A percentile compares a stretch with the other conserved stretches of the same genome.
Evolutionary conservation across 192 early-diverging fungal genomes (phyloP).

Genomic region (Coemansia sp.): DNA sequence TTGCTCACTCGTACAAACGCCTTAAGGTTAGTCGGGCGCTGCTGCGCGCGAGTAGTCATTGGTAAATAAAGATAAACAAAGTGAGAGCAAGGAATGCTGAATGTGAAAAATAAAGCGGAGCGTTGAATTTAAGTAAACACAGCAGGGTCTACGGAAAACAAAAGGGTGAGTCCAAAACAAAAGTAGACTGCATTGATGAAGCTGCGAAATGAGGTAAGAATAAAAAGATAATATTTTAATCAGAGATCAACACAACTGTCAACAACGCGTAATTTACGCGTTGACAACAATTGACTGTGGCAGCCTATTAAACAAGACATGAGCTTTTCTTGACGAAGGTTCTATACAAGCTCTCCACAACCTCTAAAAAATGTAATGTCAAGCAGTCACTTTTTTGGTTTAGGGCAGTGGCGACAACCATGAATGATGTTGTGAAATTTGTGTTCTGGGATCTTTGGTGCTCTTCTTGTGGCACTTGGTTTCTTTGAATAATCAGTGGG

Average conservation of each 20-base stretch:
- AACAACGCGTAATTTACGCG: neutral
- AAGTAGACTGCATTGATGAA: neutral
- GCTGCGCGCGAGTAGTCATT: constrained; percentile 7
- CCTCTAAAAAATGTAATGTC: too few relatives aligned
- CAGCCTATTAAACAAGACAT: neutral
- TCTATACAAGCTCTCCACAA: too few relatives aligned
- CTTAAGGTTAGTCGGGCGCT: constrained; percentile 26
- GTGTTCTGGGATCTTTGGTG: too few relatives aligned
- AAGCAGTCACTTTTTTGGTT: too few relatives aligned
- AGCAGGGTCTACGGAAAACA: neutral
- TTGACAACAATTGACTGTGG: neutral
- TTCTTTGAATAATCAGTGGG: too few relatives aligned
- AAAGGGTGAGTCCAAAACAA: neutral
- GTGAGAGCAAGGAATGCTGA: neutral
- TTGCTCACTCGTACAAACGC: constrained; percentile 49
- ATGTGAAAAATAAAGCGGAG: neutral
- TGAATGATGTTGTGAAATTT: too few relatives aligned
- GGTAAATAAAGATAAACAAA: neutral
- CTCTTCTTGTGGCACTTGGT: too few relatives aligned
- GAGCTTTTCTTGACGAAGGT: neutral
- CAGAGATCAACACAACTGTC: neutral
- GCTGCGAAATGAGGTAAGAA: neutral
- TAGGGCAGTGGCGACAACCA: too few relatives aligned
- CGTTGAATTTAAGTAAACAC: neutral
- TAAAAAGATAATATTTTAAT: neutral